Base-by-base conservation (phyloP, 202 grass and related monocot genomes). In the Bolboschoenoplectus hybrid region DNA sequence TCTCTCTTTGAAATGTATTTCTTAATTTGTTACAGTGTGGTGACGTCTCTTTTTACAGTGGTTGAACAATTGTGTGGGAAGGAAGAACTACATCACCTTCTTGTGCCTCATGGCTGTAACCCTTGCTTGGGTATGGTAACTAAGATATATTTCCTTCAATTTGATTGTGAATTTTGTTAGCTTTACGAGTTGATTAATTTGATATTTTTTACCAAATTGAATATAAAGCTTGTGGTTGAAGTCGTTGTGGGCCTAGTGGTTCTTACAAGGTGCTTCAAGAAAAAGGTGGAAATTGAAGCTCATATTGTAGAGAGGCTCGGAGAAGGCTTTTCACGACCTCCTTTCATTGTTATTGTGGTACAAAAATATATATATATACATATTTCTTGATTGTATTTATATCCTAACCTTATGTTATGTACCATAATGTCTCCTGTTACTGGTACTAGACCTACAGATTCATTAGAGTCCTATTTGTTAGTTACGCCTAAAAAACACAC, bases 41-140 rank as follows among this genome's bases (percentile, higher is more conserved):
- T 57, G 14, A 78, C 34, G 8, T 78, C 32, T 57, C 34, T 19
- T 79, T 79, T 81, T 19, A 67, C 90, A 98, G 97, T 98, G 97
- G 97, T 89, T 98, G 65, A 98, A 98, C 89, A 98, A 98, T 64
- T 98, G 97, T 89, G 97, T 98, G 81, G 97, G 97, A 12, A 87
- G 86, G 74, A 98, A 96, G 85, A 98, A 98, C 82, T 98, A 98
- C 86, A 91, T 92, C 26, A 92, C 91, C 0, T 98, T 98, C 53
- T 86, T 98, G 76, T 32, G 87, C 84, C 92, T 98, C 46, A 98
- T 98, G 97, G 93, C 97, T 67, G 95, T 89, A 51, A 92, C 93
- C 84, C 90, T 98, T 52, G 66, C 93, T 73, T 98, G 97, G 97
- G 97, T 98, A 84, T 68, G 87, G 58, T 86, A 58, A 41, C 49